Evolutionary conservation across 139 green algal genomes (phyloP), one percentile per base, ranked within the genome.

Genomic region (Chlamydomonas sp.): DNA sequence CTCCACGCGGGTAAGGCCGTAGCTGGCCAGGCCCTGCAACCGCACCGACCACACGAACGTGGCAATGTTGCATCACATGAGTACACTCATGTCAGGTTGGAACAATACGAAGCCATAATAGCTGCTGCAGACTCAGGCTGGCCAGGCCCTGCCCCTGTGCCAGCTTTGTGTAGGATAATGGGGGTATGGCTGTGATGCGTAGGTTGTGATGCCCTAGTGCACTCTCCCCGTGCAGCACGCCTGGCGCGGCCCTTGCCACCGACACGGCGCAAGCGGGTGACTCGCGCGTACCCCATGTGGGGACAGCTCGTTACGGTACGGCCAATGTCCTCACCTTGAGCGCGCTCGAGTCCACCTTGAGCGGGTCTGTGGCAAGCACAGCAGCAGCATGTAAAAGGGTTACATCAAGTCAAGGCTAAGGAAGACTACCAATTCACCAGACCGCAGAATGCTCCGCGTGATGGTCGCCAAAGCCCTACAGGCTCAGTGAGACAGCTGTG

Each of bases 1-100:
- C 87, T 93, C 89, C 49, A 82, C 15, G 10, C 92, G 77, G n/a
- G 92, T 87, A 5, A 93, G 83, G 3, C 89, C 90, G 72, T 89
- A 91, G 9, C 64, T 69, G 8, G 79, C 83, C 16, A 93, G 71
- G 75, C 90, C 90, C 75, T 84, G 62, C 63, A 81, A 78, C 7
- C 9, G 8, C 16, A 78, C 8, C 49, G 8, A 16, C 16, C 49
- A 18, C 73, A 78, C 16, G 49, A 16, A 16, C 76, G 5, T 31
- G 16, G 6, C n/a, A 31, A 80, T 63, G 76, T 15, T n/a, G 63
- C 49, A 15, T 73, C 67, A 73, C 14, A 73, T 73, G 14, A 15
- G 15, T 12, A 59, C 7, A 18, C 72, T 10, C 72, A 78, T 49
- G 31, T 49, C 31, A 49, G 31, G 31, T 49, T 58, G 15, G 15